phyloP scores from a whole-genome alignment of 2,329 filamentous ascomycete species.

The Colletotrichum orbiculare region DNA sequence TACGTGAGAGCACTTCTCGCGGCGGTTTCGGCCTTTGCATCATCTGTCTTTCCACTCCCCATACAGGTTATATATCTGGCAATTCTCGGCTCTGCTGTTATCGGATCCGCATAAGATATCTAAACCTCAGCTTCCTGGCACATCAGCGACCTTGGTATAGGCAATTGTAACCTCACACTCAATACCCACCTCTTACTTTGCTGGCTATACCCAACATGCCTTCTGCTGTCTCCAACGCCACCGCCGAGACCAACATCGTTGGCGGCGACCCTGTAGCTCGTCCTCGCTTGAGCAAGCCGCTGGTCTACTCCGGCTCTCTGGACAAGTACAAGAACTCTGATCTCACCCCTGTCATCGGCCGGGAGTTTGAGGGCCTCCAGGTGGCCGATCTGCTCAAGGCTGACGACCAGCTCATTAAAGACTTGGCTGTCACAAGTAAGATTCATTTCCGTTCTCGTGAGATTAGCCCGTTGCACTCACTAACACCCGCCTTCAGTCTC shows the following conservation, averaged over 20 bases:
- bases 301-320: constrained; percentile 54
- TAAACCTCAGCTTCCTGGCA: constrained; percentile 1
- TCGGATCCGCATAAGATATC: constrained; percentile 22
- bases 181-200: not conserved
- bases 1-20: not conserved
- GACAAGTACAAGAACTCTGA: constrained; percentile 50
- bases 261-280: constrained; percentile 45
- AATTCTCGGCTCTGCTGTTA: constrained; percentile 5
- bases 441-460: not conserved
- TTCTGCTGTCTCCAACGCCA: constrained; percentile 41
- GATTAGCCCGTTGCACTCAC: not conserved
- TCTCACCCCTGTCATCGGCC: constrained; percentile 62
- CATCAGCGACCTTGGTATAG: not conserved
- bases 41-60: not conserved
- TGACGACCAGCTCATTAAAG: constrained; percentile 61
- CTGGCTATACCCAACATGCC: constrained; percentile 45
- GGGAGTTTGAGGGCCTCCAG: constrained; percentile 55
- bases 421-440: constrained; percentile 61
- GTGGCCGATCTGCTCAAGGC: constrained; percentile 47
- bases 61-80: constrained; percentile 24
- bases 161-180: not conserved
- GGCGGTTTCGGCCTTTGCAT: constrained; percentile 18
- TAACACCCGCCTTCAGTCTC: constrained; percentile 41
- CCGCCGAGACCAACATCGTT: constrained; percentile 40
- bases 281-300: constrained; percentile 46